These are phyloP conservation scores for Setomelanomma holmii DNA, from an alignment of 2,329 filamentous ascomycete genomes.

Conservation along the genomic window DNA sequence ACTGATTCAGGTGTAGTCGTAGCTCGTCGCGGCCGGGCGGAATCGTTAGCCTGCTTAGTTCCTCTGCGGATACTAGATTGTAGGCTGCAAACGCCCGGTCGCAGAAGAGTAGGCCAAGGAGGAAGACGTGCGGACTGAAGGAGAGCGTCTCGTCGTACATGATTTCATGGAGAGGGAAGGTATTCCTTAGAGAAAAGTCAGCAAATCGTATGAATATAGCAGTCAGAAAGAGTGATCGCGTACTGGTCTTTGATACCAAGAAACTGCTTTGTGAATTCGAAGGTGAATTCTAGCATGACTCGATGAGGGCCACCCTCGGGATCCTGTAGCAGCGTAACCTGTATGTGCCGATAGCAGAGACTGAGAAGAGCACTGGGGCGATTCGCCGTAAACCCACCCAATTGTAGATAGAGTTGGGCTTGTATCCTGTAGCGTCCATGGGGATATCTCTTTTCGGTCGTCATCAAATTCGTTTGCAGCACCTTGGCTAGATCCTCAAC, in stretches of 20 bases:
- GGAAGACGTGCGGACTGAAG: slow-evolving; percentile 40
- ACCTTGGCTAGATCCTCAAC: slow-evolving; percentile 18
- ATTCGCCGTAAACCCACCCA: slow-evolving; percentile 2
- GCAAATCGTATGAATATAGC: neutral
- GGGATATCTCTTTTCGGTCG: slow-evolving; percentile 3
- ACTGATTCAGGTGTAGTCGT: slow-evolving; percentile 39
- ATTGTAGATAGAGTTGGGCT: slow-evolving; percentile 2
- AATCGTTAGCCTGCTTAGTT: slow-evolving; percentile 47
- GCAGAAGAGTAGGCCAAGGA: slow-evolving; percentile 42
- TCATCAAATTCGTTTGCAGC: slow-evolving; percentile 7
- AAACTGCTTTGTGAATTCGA: slow-evolving; percentile 12
- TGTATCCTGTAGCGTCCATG: slow-evolving; percentile 4
- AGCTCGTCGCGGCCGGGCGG: slow-evolving; percentile 37
- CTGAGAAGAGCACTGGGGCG: slow-evolving; percentile 2
- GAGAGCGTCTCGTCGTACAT: slow-evolving; percentile 43
- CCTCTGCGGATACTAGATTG: slow-evolving; percentile 39
- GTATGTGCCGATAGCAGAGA: slow-evolving; percentile 8
- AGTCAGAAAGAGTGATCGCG: neutral
- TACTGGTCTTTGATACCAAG: slow-evolving; percentile 3
- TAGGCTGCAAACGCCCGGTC: slow-evolving; percentile 41
- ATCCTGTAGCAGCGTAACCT: slow-evolving; percentile 6
- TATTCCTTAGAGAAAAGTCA: slow-evolving; percentile 38
- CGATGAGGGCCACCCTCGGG: slow-evolving; percentile 6
- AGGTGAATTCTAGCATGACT: slow-evolving; percentile 8
- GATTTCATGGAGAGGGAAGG: slow-evolving; percentile 40